Evolutionary conservation across 257 asterid genomes (phyloP), one percentile per base, ranked within the genome.

Genomic region (Craterostigma plantagineum): DNA sequence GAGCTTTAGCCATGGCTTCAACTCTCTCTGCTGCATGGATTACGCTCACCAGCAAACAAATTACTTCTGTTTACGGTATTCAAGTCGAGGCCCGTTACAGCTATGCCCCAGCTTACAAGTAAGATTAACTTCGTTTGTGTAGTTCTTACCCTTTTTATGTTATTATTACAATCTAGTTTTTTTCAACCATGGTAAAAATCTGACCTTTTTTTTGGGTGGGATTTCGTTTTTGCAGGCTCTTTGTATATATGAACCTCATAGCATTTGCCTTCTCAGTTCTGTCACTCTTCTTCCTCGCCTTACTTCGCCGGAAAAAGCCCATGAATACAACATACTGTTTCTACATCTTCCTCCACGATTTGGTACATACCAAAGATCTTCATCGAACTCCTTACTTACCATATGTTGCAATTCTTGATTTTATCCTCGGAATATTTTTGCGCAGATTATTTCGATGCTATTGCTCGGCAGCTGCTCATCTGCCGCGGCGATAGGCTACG

Each of bases 61-160:
- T 68, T 37, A 16, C 66, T 18, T 12, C 33, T 3, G 63, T 72
- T 34, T 68, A 47, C 46, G 79, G 79, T 14, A 46, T 75, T 35
- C 14, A 27, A 0, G 41, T 63, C 23, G 65, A 61, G 5, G 95
- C 92, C 8, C 63, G 77, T 2, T 83, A 71, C 51, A 64, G 61
- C 45, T 71, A 79, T 46, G 60, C 83, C 7, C 43, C 95, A 0
- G 75, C 91, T 18, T 63, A 65, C 69, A 66, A 62, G 92, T 81
- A 56, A 53, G 42, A 23, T 6, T 23, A 23, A 23, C 6, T 23
- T n/a, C n/a, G n/a, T n/a, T n/a, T n/a, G n/a, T n/a, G n/a, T n/a
- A n/a, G n/a, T n/a, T n/a, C n/a, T n/a, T n/a, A n/a, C 34, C 1
- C 13, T 7, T 38, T 6, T 14, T 14, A n/a, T n/a, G n/a, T n/a